phyloP scores from a whole-genome alignment of 305 asterid genomes.

The Stenogyne calaminthoides region DNA sequence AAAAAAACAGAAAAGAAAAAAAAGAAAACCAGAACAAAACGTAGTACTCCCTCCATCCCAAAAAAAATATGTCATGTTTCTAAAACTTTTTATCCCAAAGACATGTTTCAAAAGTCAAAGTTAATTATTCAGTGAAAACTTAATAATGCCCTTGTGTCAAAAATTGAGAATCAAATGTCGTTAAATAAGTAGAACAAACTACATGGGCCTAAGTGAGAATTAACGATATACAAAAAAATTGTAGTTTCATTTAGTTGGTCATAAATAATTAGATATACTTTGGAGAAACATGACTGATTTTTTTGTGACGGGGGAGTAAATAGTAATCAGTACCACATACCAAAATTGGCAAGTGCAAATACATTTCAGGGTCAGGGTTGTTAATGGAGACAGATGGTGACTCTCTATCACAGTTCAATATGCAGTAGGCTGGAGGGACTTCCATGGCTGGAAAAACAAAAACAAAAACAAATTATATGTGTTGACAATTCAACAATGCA shows the following conservation, averaged over 20 bases:
- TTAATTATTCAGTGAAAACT: background rate
- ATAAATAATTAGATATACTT: background rate
- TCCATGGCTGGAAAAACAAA: constrained; percentile 50
- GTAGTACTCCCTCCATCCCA: background rate
- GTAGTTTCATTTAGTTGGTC: background rate
- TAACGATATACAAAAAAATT: background rate
- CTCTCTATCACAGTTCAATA: constrained; percentile 65
- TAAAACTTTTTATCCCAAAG: background rate
- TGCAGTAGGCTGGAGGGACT: constrained; percentile 49
- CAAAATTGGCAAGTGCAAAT: constrained; percentile 75
- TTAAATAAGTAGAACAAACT: background rate
- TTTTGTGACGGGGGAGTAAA: background rate
- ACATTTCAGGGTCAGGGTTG: constrained; percentile 42
- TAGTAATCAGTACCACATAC: constrained; percentile 44
- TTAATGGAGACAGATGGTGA: constrained; percentile 37
- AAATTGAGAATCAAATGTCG: background rate
- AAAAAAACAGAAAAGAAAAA: too few species aligned
- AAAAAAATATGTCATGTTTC: background rate
- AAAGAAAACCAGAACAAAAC: background rate
- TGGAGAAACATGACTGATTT: background rate
- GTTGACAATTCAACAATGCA: constrained; percentile 21
- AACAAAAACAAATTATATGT: constrained; percentile 15
- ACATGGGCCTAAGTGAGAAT: background rate
- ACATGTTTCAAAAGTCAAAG: background rate
- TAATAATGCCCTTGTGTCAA: background rate